These are phyloP conservation scores for Boechera retrofracta DNA, from an alignment of 345 rosid genomes.

Conservation along the genomic window DNA sequence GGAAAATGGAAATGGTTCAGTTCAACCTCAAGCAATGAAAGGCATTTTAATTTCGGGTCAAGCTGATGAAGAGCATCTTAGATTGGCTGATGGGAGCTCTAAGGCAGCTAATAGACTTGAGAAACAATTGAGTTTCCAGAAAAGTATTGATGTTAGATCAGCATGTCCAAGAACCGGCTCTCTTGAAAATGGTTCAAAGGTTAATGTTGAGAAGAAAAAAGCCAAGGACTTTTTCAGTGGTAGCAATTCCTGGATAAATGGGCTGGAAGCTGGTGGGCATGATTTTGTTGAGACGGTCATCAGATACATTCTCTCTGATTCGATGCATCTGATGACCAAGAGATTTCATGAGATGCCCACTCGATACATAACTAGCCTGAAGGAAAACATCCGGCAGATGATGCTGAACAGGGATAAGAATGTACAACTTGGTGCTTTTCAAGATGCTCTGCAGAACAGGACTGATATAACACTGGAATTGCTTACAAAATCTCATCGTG, in stretches of 20 bases:
- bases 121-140: constrained; percentile 73
- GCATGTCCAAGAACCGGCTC: constrained; percentile 71
- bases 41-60: constrained; percentile 57
- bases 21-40: constrained; percentile 59
- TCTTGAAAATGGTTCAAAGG: constrained; percentile 67
- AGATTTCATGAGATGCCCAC: constrained; percentile 80
- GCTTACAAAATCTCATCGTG: constrained; percentile 66
- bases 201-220: constrained; percentile 67
- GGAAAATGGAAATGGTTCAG: constrained; percentile 71
- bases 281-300: constrained; percentile 74
- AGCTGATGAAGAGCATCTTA: constrained; percentile 50
- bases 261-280: constrained; percentile 66
- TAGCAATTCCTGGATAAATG: constrained; percentile 62
- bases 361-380: constrained; percentile 62
- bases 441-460: constrained; percentile 63
- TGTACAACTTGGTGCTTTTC: constrained; percentile 56
- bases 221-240: constrained; percentile 62
- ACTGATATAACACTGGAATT: constrained; percentile 67
- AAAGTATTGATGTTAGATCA: constrained; percentile 63
- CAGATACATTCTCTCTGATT: constrained; percentile 72
- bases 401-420: constrained; percentile 72
- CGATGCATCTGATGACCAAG: constrained; percentile 74
- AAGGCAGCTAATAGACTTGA: constrained; percentile 62
- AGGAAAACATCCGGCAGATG: constrained; percentile 76
- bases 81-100: constrained; percentile 58